Base-by-base conservation (phyloP, 768 basidiomycete species). In the Paxillus involutus region DNA sequence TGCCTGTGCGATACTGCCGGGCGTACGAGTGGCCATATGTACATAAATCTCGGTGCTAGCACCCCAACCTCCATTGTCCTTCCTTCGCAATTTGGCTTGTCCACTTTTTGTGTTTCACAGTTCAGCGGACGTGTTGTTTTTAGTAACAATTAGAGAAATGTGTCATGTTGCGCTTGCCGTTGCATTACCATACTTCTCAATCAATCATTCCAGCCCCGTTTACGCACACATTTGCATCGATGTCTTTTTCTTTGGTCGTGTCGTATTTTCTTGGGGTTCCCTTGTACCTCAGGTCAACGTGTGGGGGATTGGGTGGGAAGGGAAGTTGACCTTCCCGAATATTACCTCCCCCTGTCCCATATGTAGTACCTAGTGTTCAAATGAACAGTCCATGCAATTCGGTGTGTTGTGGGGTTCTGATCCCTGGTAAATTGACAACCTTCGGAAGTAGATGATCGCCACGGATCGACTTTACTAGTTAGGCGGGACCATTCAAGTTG, bases 241-340 rank as follows among this genome's bases (percentile, higher is more conserved):
- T 41, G 47, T 49, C 49, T 51, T 62, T 59, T 42, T 41, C 45
- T 53, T 49, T 51, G 49, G 57, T 55, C 39, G 49, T 57, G 63
- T 62, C 61, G 57, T 67, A 66, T 57, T 58, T 51, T 10, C 36
- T 47, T 55, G 51, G 44, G 55, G 45, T n/a, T 26, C 26, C 44
- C 45, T 55, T 36, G 39, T 42, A 14, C 36, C 26, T 40, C 45
- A 57, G 40, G 24, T 24, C 21, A 40, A 54, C 54, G 50, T 44
- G 16, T 47, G 51, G 49, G 52, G 26, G 26, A 6, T 55, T 63
- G 53, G 60, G 53, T 66, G 59, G 64, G 71, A 59, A 65, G 68
- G 70, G 70, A 71, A 72, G 74, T 75, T 69, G 74, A 65, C 64
- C 73, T 74, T 71, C 65, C 67, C 62, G 36, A 65, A 64, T 66